phyloP scores from a whole-genome alignment of 495 filamentous ascomycete genomes.

The Darksidea phi region DNA sequence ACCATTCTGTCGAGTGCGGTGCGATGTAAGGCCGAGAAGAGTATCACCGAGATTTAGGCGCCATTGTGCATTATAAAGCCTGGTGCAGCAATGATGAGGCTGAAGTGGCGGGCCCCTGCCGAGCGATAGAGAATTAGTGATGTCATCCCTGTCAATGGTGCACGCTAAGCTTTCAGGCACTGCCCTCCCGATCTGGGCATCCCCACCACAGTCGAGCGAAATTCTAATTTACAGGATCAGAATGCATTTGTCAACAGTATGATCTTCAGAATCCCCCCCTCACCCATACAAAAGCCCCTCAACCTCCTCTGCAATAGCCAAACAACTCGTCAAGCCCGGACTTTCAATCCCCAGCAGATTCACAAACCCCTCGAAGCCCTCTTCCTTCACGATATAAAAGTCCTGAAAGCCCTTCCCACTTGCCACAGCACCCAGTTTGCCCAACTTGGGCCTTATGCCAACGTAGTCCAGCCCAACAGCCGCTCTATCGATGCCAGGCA shows the following conservation, averaged over 20 bases:
- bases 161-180: too few relatives aligned
- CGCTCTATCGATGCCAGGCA: slow-evolving; percentile 66
- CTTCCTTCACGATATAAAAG: slow-evolving; percentile 79
- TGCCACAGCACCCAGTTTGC: slow-evolving; percentile 55
- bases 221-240: too few relatives aligned
- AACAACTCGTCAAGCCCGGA: slow-evolving; percentile 82
- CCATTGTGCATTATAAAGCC: background rate
- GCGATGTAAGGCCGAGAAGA: background rate
- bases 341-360: slow-evolving; percentile 94
- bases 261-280: background rate
- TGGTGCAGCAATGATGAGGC: background rate
- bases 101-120: background rate
- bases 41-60: background rate
- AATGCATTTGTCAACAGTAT: too few relatives aligned
- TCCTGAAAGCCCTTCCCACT: slow-evolving; percentile 68
- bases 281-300: slow-evolving; percentile 65
- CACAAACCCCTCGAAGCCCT: slow-evolving; percentile 81
- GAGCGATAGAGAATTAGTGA: background rate
- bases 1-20: background rate
- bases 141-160: background rate
- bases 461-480: slow-evolving; percentile 81
- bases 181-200: too few relatives aligned
- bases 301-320: slow-evolving; percentile 88
- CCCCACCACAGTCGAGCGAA: too few relatives aligned
- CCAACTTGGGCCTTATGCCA: slow-evolving; percentile 86